Evolutionary conservation across 371 early-diverging fungal species (phyloP).

Genomic region (Mortierella sp.): DNA sequence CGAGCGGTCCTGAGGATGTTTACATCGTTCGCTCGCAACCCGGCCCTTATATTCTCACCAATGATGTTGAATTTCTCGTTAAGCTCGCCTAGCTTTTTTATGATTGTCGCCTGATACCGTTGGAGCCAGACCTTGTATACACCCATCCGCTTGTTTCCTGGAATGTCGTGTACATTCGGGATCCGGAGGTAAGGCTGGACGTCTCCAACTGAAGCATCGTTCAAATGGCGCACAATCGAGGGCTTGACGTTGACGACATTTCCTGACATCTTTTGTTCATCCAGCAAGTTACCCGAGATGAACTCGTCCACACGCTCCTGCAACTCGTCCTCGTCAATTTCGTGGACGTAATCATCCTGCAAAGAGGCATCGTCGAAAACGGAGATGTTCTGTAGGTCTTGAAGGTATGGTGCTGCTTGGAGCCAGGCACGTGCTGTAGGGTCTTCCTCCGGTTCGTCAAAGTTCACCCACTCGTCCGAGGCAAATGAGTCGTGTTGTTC

Average conservation of each 20-base stretch:
- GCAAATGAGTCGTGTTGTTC: constrained; percentile 62
- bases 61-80: constrained; percentile 58
- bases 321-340: constrained; percentile 70
- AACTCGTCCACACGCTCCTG: constrained; percentile 64
- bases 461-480: constrained; percentile 56
- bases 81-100: constrained; percentile 48
- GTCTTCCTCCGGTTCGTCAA: constrained; percentile 29
- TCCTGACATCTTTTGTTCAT: constrained; percentile 43
- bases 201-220: constrained; percentile 31
- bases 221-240: constrained; percentile 37
- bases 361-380: constrained; percentile 48
- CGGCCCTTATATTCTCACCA: constrained; percentile 61
- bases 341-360: constrained; percentile 60
- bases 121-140: constrained; percentile 73
- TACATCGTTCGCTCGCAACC: constrained; percentile 60
- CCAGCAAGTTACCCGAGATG: constrained; percentile 57
- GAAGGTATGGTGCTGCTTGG: constrained; percentile 20
- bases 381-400: constrained; percentile 28
- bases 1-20: constrained; percentile 62
- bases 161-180: constrained; percentile 69
- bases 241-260: constrained; percentile 57
- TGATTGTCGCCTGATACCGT: constrained; percentile 51
- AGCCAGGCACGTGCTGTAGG: constrained; percentile 39
- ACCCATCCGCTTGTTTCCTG: constrained; percentile 63
- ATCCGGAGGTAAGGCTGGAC: constrained; percentile 14